Base-by-base conservation (phyloP, 176 grass and related monocot species). In the Chrysopogon serrulatus region DNA sequence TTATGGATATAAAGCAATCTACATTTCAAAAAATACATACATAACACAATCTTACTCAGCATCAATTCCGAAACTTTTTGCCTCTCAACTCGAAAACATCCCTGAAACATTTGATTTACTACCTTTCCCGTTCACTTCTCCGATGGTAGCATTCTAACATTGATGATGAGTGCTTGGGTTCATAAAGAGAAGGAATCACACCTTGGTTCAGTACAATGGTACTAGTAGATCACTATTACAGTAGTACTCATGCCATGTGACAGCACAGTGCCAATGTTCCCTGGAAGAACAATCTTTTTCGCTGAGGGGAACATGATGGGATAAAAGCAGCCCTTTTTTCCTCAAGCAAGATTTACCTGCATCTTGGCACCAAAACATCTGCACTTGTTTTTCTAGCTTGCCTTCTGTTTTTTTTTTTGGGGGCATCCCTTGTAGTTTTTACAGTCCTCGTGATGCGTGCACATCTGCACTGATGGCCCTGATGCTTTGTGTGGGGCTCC, bases 321-420 rank as follows among this genome's bases (percentile, higher is more conserved):
- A 78, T 82, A 64, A 90, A 90, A 90, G 68, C 74, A 37, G 3
- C 18, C 67, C 10, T 90, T 48, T 83, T 83, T 82, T 43, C 63
- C 42, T 62, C 26, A 59, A 75, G 32, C 75, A 86, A 82, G 32
- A 57, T 75, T 86, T 79, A 23, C 12, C 77, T 83, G 68, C 80
- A 79, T 83, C 79, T 68, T 6, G 18, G 24, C 74, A 31, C 66
- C 65, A 78, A 82, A 32, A 37, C 66, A 79, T 57, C 53, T 57
- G 53, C 18, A 8, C 53, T 57, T 57, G 53, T 24, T 76, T 79
- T 48, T 26, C 75, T 62, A 19, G 19, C 24, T 39, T 81, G 14
- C 47, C 70, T 31, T 23, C 42, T 67, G 4, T 36, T 60, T 42
- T 21, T 27, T 74, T 56, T 44, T 23, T 19, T 54, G 51, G 47